Evolutionary conservation across 768 basidiomycete genomes (phyloP).

Genomic region (Leccinum fibrillosum): DNA sequence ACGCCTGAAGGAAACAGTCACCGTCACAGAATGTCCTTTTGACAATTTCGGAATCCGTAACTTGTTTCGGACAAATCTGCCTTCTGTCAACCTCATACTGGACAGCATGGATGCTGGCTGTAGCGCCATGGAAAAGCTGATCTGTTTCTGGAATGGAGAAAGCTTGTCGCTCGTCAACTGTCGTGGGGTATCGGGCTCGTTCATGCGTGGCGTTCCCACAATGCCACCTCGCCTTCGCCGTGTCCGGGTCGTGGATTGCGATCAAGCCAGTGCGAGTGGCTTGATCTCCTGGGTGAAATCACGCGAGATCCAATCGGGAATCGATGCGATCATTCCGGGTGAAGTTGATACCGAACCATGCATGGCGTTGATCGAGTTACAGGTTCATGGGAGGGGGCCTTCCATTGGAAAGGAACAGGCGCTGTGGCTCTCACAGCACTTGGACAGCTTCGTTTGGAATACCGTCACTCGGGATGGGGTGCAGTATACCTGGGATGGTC

Average conservation of each 20-base stretch:
- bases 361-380: slow-evolving; percentile 2
- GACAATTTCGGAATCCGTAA: neutral
- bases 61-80: neutral
- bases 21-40: slow-evolving; percentile 2
- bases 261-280: neutral
- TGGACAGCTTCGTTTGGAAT: slow-evolving; percentile 7
- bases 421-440: slow-evolving; percentile 1
- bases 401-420: neutral
- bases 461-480: neutral
- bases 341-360: neutral
- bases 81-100: slow-evolving; percentile 2
- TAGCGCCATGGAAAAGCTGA: neutral
- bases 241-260: slow-evolving; percentile 8
- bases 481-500: slow-evolving; percentile 1
- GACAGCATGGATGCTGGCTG: neutral
- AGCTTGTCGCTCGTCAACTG: slow-evolving; percentile 4
- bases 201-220: slow-evolving; percentile 1
- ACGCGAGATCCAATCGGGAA: slow-evolving; percentile 1
- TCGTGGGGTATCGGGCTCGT: neutral
- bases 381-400: slow-evolving; percentile 3
- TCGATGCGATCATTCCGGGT: neutral
- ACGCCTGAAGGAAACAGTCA: slow-evolving; percentile 3
- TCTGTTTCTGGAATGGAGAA: slow-evolving; percentile 11
- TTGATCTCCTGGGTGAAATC: neutral
- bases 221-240: slow-evolving; percentile 1